Base-by-base conservation (phyloP, 2,329 filamentous ascomycete species). In the Chrysoporthe austroafricana region DNA sequence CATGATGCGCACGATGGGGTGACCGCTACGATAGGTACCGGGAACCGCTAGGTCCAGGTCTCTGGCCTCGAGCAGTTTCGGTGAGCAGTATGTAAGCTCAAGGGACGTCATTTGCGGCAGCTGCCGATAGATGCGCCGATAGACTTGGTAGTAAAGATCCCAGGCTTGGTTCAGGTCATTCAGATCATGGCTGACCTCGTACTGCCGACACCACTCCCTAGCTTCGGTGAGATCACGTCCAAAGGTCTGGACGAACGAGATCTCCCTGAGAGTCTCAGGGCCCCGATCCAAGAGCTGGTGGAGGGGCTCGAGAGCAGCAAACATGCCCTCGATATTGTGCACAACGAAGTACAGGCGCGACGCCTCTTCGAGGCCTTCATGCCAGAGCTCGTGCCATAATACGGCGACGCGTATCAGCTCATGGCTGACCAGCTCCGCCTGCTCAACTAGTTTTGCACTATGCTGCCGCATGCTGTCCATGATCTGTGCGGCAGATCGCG, bases 401-500 rank as follows among this genome's bases (percentile, higher is more conserved):
- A 99, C 95, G 18, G 96, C 96, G 68, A 99, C 96, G 63, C 96
- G 90, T 75, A 99, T 98, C 66, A 99, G 88, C 77, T 99, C 96
- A 75, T 96, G 92, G 77, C 95, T 98, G 72, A 99, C 94, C 59
- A 94, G 85, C 76, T 97, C 95, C 46, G 96, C 96, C 79, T 99
- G 96, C 72, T 97, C 93, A 9, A 99, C 96, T 46, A 99, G 86
- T 73, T 89, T 91, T 26, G 93, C 90, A 76, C 94, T 98, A 77
- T 99, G 96, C 73, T 95, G 91, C 50, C 94, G 91, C 93, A 99
- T 97, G 75, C 91, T 97, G 71, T 98, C 94, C 94, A 99, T 97
- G 73, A 99, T 97, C 72, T 94, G 90, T 43, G 88, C 90, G 3
- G 96, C 96, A 50, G 94, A 97, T 74, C 93, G 90, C 42, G 94